Evolutionary conservation across 306 rosid species (phyloP).

Genomic region (Echinosophora koreensis): DNA sequence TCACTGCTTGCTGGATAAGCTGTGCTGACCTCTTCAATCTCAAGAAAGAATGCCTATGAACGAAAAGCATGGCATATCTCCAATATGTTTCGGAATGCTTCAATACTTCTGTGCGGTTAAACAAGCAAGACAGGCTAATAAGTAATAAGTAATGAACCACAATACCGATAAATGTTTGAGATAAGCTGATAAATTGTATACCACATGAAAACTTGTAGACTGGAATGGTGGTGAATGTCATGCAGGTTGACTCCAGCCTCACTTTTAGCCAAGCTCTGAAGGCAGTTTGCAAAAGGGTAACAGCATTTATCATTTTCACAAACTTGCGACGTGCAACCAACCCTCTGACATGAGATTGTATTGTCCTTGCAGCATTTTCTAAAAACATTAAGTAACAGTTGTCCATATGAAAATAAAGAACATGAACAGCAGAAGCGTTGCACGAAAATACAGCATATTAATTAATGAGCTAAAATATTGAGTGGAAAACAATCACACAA

Average conservation of each 20-base stretch:
- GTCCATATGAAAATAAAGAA: conserved; percentile 36
- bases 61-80: conserved; percentile 54
- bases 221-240: conserved; percentile 43
- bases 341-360: conserved; percentile 67
- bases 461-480: conserved; percentile 29
- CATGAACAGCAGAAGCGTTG: conserved; percentile 1
- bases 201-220: conserved; percentile 51
- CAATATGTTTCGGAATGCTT: conserved; percentile 50
- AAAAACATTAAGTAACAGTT: conserved; percentile 39
- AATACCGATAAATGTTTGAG: conserved; percentile 19
- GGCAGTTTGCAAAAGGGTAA: conserved; percentile 66
- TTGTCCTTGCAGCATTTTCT: conserved; percentile 73
- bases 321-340: conserved; percentile 55
- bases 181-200: conserved; percentile 42
- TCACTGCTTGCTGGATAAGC: conserved; percentile 63
- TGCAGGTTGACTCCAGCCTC: conserved; percentile 53
- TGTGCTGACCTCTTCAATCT: conserved; percentile 58
- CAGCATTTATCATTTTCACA: conserved; percentile 55
- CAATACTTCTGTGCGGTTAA: conserved; percentile 54
- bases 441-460: conserved; percentile 13
- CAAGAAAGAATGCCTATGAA: conserved; percentile 57
- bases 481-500: conserved; percentile 14
- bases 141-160: conserved; percentile 45
- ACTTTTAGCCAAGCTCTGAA: conserved; percentile 70
- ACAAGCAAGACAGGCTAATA: conserved; percentile 41